A percentile compares a stretch with the other conserved stretches of the same genome.
These are phyloP conservation scores for Scedosporium aurantiacum DNA, from an alignment of 2,329 filamentous ascomycete species.

Conservation along the genomic window DNA sequence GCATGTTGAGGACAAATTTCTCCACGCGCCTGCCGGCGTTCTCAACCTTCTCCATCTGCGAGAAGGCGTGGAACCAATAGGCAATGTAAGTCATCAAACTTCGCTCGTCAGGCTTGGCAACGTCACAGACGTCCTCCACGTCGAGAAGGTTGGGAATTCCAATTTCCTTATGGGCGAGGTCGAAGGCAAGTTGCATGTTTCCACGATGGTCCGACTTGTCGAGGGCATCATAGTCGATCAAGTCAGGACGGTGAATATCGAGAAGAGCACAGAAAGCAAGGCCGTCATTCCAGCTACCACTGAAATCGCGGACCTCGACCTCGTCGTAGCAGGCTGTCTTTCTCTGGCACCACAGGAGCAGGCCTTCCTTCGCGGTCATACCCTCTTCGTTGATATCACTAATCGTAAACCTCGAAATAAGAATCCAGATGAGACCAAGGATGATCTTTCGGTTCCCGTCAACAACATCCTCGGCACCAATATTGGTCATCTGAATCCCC, in stretches of 20 bases:
- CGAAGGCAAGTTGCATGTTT: slow-evolving; percentile 97
- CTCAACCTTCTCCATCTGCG: slow-evolving; percentile 96
- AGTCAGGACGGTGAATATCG: slow-evolving; percentile 91
- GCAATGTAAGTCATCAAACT: slow-evolving; percentile 99
- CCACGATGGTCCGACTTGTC: slow-evolving; percentile 91
- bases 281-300: slow-evolving; percentile 91
- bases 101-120: slow-evolving; percentile 88
- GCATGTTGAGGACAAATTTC: slow-evolving; percentile 98
- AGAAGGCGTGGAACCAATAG: slow-evolving; percentile 99
- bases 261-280: slow-evolving; percentile 91
- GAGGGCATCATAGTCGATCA: slow-evolving; percentile 91
- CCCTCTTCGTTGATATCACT: slow-evolving; percentile 98
- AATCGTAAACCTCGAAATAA: slow-evolving; percentile 96
- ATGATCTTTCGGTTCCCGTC: slow-evolving; percentile 98
- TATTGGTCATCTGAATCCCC: slow-evolving; percentile 96
- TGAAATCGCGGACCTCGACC: slow-evolving; percentile 92
- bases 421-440: slow-evolving; percentile 91
- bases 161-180: slow-evolving; percentile 91
- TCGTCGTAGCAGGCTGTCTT: slow-evolving; percentile 98
- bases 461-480: slow-evolving; percentile 94
- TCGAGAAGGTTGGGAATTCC: slow-evolving; percentile 92
- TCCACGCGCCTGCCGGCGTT: slow-evolving; percentile 93
- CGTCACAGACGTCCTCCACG: slow-evolving; percentile 96
- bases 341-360: slow-evolving; percentile 92
- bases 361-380: slow-evolving; percentile 91